phyloP scores from a whole-genome alignment of 192 early-diverging fungal genomes.

The Coemansia sp. region DNA sequence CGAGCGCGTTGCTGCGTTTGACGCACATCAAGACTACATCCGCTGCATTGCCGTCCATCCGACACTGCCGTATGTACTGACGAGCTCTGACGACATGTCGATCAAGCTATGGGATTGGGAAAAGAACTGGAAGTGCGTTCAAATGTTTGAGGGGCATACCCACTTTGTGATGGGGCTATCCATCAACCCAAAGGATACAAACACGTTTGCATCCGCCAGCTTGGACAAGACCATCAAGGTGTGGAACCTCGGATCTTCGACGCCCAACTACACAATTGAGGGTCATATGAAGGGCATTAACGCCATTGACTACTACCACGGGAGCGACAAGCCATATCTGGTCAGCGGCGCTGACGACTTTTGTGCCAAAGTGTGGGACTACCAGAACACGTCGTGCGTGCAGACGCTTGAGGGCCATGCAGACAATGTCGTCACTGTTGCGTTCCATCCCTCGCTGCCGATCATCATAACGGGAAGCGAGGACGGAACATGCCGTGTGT shows the following conservation, averaged over 20 bases:
- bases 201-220: constrained; percentile 97
- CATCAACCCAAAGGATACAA: constrained; percentile 99
- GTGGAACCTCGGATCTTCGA: constrained; percentile 90
- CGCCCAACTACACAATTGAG: constrained; percentile 95
- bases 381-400: constrained; percentile 99
- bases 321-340: constrained; percentile 96
- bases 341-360: constrained; percentile 95
- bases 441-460: constrained; percentile 94
- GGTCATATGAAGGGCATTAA: constrained; percentile 99
- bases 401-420: constrained; percentile 98
- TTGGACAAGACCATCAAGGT: constrained; percentile 97
- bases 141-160: constrained; percentile 97
- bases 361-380: constrained; percentile 97
- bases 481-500: constrained; percentile 92
- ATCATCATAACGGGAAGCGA: constrained; percentile 95
- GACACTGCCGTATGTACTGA: constrained; percentile 90
- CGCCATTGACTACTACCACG: constrained; percentile 97
- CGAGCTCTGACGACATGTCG: constrained; percentile 94
- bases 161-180: constrained; percentile 97
- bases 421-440: constrained; percentile 87
- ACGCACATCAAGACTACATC: constrained; percentile 97
- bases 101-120: constrained; percentile 99
- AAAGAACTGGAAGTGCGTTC: constrained; percentile 94
- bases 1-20: constrained; percentile 94
- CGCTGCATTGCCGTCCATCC: constrained; percentile 95